These are phyloP conservation scores for Pseudopyricularia javanii DNA, from an alignment of 2,329 filamentous ascomycete species.

Conservation along the genomic window DNA sequence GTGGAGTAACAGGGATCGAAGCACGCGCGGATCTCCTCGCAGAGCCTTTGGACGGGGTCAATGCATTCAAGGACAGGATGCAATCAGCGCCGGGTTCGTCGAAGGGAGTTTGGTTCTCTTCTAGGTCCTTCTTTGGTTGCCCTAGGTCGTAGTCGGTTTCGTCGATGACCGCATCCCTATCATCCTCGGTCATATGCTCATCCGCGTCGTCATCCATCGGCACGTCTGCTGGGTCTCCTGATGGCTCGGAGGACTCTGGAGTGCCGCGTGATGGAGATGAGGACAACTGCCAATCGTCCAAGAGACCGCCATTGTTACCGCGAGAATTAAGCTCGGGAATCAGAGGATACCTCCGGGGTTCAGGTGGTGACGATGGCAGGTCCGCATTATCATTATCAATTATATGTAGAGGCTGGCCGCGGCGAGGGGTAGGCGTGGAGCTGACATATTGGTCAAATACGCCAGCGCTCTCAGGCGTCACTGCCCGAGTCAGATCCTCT, in stretches of 20 bases:
- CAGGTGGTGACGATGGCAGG: conserved; percentile 45
- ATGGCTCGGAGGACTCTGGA: conserved; percentile 19
- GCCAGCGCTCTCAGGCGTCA: conserved; percentile 32
- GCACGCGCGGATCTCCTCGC: neutral
- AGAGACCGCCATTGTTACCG: conserved; percentile 25
- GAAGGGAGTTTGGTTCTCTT: neutral
- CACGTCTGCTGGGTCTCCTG: neutral
- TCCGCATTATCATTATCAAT: conserved; percentile 35
- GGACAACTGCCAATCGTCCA: conserved; percentile 39
- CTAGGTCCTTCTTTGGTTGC: neutral
- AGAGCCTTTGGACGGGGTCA: neutral
- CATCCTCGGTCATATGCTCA: conserved; percentile 2
- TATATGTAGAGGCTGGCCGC: conserved; percentile 35
- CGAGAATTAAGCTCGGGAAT: conserved; percentile 38
- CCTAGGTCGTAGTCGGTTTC: neutral
- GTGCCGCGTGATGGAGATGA: conserved; percentile 43
- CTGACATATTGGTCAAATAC: conserved; percentile 40
- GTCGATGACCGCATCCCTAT: neutral
- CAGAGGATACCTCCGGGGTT: conserved; percentile 38
- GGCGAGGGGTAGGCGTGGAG: conserved; percentile 48
- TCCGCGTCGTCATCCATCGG: conserved; percentile 3
- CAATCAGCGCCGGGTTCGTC: neutral
- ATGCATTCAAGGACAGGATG: neutral
- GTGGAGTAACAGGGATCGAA: conserved; percentile 6
- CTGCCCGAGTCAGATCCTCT: conserved; percentile 11